Conservation (phyloP, 1,284 basidiomycete species). For the Pseudozyma pruni region DNA sequence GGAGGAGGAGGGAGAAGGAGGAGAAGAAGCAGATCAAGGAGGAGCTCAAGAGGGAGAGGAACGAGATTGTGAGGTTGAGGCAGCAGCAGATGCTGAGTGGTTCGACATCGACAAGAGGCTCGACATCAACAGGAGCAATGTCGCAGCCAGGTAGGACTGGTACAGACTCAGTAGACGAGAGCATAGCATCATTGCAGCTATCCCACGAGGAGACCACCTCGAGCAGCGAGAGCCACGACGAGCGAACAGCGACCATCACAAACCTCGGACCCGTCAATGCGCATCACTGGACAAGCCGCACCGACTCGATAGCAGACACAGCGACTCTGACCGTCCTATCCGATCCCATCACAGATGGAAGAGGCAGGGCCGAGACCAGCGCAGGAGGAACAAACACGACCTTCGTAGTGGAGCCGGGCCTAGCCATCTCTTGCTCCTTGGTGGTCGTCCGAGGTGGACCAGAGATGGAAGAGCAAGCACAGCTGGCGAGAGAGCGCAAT, state of each 20-base stretch:
- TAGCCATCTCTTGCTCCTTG: constrained; percentile 22
- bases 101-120: no score
- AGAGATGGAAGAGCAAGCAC: not conserved
- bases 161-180: not conserved
- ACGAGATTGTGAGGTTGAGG: constrained; percentile 11
- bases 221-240: constrained; percentile 4
- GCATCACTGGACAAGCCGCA: not conserved
- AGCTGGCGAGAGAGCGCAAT: not conserved
- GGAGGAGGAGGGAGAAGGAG: constrained; percentile 17
- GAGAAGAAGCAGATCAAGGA: constrained; percentile 24
- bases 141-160: constrained; percentile 1
- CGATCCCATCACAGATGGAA: not conserved
- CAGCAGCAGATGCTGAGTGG: constrained; percentile 21
- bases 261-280: constrained; percentile 15
- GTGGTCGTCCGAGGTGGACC: constrained; percentile 13
- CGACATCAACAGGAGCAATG: no score
- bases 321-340: constrained; percentile 29
- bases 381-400: constrained; percentile 14
- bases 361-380: not conserved
- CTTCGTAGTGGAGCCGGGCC: constrained; percentile 15
- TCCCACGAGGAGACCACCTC: not conserved
- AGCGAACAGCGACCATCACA: not conserved
- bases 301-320: constrained; percentile 9
- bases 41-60: constrained; percentile 21
- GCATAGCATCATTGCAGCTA: constrained; percentile 2